These are phyloP conservation scores for Fusarium mundagurra DNA, from an alignment of 2,329 filamentous ascomycete genomes.

Conservation along the genomic window DNA sequence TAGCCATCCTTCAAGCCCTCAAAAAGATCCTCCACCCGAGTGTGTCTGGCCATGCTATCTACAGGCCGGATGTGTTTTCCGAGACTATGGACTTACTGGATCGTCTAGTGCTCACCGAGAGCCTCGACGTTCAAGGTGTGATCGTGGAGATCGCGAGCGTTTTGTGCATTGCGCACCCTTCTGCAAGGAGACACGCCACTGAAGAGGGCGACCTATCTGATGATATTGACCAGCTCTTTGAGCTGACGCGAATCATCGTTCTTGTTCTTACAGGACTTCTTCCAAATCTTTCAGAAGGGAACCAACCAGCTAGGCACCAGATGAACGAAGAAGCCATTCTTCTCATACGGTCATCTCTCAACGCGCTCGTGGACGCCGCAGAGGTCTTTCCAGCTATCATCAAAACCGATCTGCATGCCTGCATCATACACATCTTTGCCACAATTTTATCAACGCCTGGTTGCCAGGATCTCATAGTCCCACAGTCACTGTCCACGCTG, in stretches of 20 bases:
- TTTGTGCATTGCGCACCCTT: conserved; percentile 90
- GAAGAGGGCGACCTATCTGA: conserved; percentile 87
- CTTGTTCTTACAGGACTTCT: conserved; percentile 88
- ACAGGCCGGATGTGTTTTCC: conserved; percentile 93
- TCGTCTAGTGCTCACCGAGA: conserved; percentile 90
- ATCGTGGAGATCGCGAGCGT: conserved; percentile 95
- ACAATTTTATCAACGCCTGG: conserved; percentile 85
- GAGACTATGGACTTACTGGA: conserved; percentile 98
- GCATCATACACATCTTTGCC: conserved; percentile 95
- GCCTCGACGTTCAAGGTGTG: conserved; percentile 85
- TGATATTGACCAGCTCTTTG: conserved; percentile 97
- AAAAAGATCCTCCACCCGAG: conserved; percentile 95
- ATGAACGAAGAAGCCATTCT: conserved; percentile 88
- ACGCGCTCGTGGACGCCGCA: conserved; percentile 91
- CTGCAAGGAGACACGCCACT: conserved; percentile 67
- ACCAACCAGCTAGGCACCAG: conserved; percentile 74
- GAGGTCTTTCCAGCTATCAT: conserved; percentile 97
- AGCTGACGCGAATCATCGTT: conserved; percentile 95
- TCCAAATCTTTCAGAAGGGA: conserved; percentile 79
- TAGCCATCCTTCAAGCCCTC: conserved; percentile 89
- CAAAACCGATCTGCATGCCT: conserved; percentile 94
- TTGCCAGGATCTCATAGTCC: conserved; percentile 89
- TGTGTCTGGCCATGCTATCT: conserved; percentile 95
- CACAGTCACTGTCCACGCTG: conserved; percentile 88
- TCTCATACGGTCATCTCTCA: conserved; percentile 81